A percentile compares a stretch with the other conserved stretches of the same genome.
Evolutionary conservation across 345 rosid genomes (phyloP).

Genomic region (Erysimum cheiranthoides): DNA sequence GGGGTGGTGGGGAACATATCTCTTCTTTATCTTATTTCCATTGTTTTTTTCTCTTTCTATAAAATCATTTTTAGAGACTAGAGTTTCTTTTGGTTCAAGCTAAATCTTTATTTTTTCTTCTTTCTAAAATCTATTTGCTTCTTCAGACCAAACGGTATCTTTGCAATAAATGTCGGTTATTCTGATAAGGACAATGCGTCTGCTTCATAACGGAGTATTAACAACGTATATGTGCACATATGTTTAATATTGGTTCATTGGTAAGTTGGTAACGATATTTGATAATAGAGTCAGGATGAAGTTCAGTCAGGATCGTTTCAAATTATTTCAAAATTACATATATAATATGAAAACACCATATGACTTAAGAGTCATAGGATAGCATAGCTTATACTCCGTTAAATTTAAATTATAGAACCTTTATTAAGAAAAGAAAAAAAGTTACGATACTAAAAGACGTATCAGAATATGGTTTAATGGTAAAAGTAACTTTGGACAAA

Average conservation of each 20-base stretch:
- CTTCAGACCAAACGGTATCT: slow-evolving; percentile 22
- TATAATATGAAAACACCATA: not conserved
- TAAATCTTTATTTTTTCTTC: not conserved
- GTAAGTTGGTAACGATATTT: slow-evolving; percentile 9
- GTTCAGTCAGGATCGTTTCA: not conserved
- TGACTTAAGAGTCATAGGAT: not conserved
- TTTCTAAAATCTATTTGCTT: slow-evolving; percentile 16
- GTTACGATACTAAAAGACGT: not conserved
- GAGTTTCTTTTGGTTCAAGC: slow-evolving; percentile 39
- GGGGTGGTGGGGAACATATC: slow-evolving; percentile 47
- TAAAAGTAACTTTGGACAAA: not conserved
- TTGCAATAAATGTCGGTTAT: slow-evolving; percentile 30
- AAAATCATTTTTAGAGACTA: slow-evolving; percentile 7
- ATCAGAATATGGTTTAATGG: not conserved
- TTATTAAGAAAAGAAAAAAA: not conserved
- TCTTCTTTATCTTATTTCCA: slow-evolving; percentile 34
- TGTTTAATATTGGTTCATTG: slow-evolving; percentile 5
- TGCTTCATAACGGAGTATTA: no score
- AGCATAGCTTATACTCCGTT: not conserved
- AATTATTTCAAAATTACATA: not conserved
- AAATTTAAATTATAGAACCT: not conserved
- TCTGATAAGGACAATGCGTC: slow-evolving; percentile 15
- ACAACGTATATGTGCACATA: not conserved
- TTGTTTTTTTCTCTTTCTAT: slow-evolving; percentile 13
- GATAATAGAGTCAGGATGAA: no score